Percentiles rank a stretch among this genome's conserved stretches.
Evolutionary conservation across 1,284 basidiomycete genomes (phyloP).

Genomic region (Boletus sp.): DNA sequence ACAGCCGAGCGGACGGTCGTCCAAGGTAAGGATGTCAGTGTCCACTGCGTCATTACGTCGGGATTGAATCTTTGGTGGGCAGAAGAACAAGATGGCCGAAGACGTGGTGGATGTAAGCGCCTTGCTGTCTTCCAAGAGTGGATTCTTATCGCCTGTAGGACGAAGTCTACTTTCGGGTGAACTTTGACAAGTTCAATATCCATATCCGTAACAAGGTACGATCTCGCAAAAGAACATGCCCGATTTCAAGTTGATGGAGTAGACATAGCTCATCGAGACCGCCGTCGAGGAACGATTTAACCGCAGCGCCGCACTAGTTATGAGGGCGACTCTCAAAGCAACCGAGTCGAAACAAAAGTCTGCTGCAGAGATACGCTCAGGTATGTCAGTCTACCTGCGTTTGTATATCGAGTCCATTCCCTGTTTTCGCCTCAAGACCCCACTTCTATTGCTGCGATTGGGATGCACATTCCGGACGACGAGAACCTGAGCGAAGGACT

Average conservation of each 20-base stretch:
- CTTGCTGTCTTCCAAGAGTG: background rate
- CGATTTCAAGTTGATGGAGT: conserved; percentile 11
- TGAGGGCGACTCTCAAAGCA: conserved; percentile 67
- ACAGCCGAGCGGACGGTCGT: conserved; percentile 40
- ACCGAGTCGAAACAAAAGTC: conserved; percentile 62
- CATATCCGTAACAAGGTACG: conserved; percentile 83
- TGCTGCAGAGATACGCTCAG: conserved; percentile 60
- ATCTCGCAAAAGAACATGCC: conserved; percentile 1
- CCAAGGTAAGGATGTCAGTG: conserved; percentile 43
- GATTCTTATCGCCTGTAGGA: conserved; percentile 45
- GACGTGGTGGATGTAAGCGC: conserved; percentile 63
- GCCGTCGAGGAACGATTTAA: conserved; percentile 81
- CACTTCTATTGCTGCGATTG: conserved; percentile 57
- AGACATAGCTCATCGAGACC: conserved; percentile 63
- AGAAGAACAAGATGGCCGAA: conserved; percentile 54
- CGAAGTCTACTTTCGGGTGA: conserved; percentile 75
- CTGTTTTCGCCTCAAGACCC: conserved; percentile 44
- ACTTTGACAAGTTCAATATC: conserved; percentile 85
- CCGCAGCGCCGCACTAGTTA: conserved; percentile 62
- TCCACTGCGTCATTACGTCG: background rate
- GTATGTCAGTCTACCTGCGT: conserved; percentile 38
- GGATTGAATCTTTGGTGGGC: conserved; percentile 9
- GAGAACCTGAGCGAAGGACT: conserved; percentile 56
- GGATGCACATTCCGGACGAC: conserved; percentile 58
- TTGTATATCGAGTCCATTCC: background rate